Evolutionary conservation across 805 yeast species (phyloP), one percentile per base, ranked within the genome.

Genomic region (Teunomyces lycoperdinae): DNA sequence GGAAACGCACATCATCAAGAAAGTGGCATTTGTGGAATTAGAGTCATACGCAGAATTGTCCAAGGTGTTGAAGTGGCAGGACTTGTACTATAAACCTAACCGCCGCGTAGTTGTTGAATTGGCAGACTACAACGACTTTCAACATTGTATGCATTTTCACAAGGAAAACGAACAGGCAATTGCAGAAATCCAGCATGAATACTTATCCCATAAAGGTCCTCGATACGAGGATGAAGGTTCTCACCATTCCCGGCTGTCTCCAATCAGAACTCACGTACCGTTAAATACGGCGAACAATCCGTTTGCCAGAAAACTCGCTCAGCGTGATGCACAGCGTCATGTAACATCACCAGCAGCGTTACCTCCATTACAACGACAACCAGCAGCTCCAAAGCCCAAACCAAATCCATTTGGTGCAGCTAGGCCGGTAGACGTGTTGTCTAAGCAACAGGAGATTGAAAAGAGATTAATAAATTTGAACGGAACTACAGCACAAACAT

Each of bases 381-480:
- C 63, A 56, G 33, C 39, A 2, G 17, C 27, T 8, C 30, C 27
- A n/a, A 68, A 57, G 61, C 66, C 71, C 3, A 83, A 79, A 56
- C 52, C 78, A 0, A 87, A 82, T 60, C 94, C 96, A 4, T 89
- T 89, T 70, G 96, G 96, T 0, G 70, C 78, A 4, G 96, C 96
- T 1, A 87, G 81, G 66, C 96, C 96, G 1, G 92, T 89, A 5
- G 96, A 89, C 63, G 81, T 86, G 2, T 70, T 83, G 17, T 73
- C 87, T 24, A 83, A 79, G 54, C 81, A 80, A 54, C 67, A 74
- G 41, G 71, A 70, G 50, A 63, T 84, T 47, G 76, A 89, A 67
- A 90, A 89, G 74, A 92, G 89, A 69, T 92, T 95, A 42, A 79
- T 92, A 56, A 84, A 86, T 51, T 85, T 87, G 67, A 81, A 96